A percentile compares a stretch with the other conserved stretches of the same genome.
These are phyloP conservation scores for Globisporangium paroecandrum DNA, from an alignment of 352 stramenopile genomes.

Conservation along the genomic window DNA sequence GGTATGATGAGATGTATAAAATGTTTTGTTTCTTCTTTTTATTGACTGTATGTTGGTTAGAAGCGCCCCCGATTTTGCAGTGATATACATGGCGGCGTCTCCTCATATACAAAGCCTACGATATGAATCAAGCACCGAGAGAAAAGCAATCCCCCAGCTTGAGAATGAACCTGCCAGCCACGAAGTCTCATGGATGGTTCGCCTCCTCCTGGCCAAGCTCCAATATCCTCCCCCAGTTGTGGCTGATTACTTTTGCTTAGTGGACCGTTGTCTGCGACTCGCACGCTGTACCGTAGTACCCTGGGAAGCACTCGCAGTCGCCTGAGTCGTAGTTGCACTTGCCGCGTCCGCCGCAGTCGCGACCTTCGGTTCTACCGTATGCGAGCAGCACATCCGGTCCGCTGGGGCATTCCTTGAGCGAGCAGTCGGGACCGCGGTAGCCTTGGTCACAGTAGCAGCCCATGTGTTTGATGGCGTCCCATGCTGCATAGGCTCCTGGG, in stretches of 20 bases:
- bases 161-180: neutral
- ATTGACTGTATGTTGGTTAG: neutral
- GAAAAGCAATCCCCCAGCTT: neutral
- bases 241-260: slow-evolving; percentile 35
- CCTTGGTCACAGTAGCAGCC: slow-evolving; percentile 94
- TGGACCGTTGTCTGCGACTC: slow-evolving; percentile 76
- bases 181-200: neutral
- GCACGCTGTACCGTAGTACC: slow-evolving; percentile 94
- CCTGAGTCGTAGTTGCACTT: slow-evolving; percentile 94
- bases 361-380: slow-evolving; percentile 68
- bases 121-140: neutral
- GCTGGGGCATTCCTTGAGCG: slow-evolving; percentile 93
- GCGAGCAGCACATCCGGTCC: slow-evolving; percentile 88
- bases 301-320: slow-evolving; percentile 92
- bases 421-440: slow-evolving; percentile 94
- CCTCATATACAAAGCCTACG: neutral
- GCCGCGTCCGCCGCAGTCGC: slow-evolving; percentile 91
- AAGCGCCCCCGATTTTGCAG: neutral
- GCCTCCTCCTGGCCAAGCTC: neutral
- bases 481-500: slow-evolving; percentile 54
- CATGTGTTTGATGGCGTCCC: slow-evolving; percentile 92
- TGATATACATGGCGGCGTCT: neutral
- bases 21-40: neutral
- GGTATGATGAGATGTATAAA: neutral
- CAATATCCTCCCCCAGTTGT: neutral